Conservation (phyloP, 2,329 filamentous ascomycete species). For the Hansfordia pulvinata region DNA sequence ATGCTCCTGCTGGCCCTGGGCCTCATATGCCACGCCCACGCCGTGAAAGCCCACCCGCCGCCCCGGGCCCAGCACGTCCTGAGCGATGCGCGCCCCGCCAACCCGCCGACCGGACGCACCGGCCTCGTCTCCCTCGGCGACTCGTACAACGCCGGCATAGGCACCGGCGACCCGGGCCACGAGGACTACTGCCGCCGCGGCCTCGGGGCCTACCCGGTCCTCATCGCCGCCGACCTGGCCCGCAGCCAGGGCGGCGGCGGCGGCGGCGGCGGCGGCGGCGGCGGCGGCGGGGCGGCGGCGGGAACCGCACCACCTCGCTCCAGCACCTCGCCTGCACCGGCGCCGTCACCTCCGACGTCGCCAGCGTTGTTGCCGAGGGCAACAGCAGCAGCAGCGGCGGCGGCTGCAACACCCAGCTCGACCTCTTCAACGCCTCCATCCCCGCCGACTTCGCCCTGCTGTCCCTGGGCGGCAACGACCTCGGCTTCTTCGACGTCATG, state of each 20-base stretch:
- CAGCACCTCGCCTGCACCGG: conserved; percentile 34
- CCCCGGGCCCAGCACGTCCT: not conserved
- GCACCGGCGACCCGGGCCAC: conserved; percentile 24
- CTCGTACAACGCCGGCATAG: conserved; percentile 34
- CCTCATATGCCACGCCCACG: not conserved
- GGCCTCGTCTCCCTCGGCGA: conserved; percentile 30
- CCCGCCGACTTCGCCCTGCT: conserved; percentile 28
- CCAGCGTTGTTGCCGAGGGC: too few species aligned
- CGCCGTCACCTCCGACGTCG: conserved; percentile 24
- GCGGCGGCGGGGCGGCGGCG: conserved; percentile 6
- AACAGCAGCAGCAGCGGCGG: too few species aligned
- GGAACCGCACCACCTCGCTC: conserved; percentile 17
- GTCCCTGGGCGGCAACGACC: conserved; percentile 33
- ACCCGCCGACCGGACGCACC: too few species aligned
- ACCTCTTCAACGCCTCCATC: conserved; percentile 21
- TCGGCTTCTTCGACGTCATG: conserved; percentile 34
- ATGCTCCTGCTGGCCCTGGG: too few species aligned
- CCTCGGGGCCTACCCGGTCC: conserved; percentile 23
- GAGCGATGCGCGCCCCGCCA: too few species aligned
- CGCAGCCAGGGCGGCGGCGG: conserved; percentile 7
- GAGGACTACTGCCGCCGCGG: conserved; percentile 28
- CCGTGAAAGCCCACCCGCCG: not conserved
- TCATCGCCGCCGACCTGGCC: conserved; percentile 24
- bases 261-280: too few species aligned
- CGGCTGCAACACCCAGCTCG: conserved; percentile 24